Base-by-base conservation (phyloP, 305 asterid genomes). In the Ilex paraguariensis region DNA sequence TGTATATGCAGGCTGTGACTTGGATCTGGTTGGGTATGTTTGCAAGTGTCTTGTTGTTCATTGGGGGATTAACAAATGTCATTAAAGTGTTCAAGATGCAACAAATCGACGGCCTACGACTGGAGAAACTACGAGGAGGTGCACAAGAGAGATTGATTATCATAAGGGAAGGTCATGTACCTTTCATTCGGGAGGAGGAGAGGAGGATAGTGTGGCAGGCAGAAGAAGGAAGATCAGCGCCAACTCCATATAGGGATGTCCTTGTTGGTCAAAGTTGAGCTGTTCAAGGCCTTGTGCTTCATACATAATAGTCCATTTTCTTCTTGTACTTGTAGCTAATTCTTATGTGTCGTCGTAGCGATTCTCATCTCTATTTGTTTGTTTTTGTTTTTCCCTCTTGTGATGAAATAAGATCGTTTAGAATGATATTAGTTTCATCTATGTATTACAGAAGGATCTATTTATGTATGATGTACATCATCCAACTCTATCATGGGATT, bases 111-210 rank as follows among this genome's bases (percentile, higher is more conserved):
- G 85, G 77, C 44, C 56, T 79, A 46, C 74, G 89, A 61, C 74
- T 88, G 3, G 97, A 91, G 87, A 91, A 85, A 64, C 75, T 91
- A 11, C 79, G 96, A 11, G 92, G 98, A 1, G 90, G 96, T 3
- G 95, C 95, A 2, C 87, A 84, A 10, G 96, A 83, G 60, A 69
- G 66, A 64, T 57, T 85, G 56, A 31, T 61, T 54, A 82, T 48
- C 7, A 58, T 73, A 52, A 69, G 84, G 56, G 92, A 85, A 15
- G 88, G 87, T 17, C 81, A 73, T 17, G 61, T 69, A 70, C 91
- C 94, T 3, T 77, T 86, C 66, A 57, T 72, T 13, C 16, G 31
- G 8, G 73, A 67, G 71, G 81, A 64, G 68, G 53, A 67, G 13
- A 66, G 76, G 72, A 71, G 74, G 45, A 58, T 70, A 64, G 66